A percentile compares a stretch with the other conserved stretches of the same genome.
phyloP scores from a whole-genome alignment of 148 eudicot species.

The Chenopodium suecicum region DNA sequence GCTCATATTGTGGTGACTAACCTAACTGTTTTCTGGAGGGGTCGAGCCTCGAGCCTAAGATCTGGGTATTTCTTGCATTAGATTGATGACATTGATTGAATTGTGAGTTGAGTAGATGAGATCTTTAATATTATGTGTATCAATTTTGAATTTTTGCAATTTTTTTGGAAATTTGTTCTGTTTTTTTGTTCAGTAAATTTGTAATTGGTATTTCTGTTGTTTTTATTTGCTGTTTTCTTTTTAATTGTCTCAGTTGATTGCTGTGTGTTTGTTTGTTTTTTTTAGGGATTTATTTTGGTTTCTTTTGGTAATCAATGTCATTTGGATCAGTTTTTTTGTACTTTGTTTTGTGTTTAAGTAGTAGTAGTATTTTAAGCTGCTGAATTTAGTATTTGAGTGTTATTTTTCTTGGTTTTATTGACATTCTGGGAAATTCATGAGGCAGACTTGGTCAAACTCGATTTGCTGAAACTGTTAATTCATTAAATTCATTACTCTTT shows the following conservation, averaged over 20 bases:
- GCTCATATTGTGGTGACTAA: too few relatives aligned
- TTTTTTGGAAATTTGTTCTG: slow-evolving; percentile 9
- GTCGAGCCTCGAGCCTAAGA: background rate
- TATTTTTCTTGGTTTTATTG: background rate
- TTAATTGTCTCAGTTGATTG: background rate
- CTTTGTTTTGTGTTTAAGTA: slow-evolving; percentile 23
- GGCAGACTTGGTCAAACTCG: slow-evolving; percentile 7
- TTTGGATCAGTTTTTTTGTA: slow-evolving; percentile 15
- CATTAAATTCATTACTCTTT: background rate
- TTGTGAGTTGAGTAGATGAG: slow-evolving; percentile 10
- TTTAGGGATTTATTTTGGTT: background rate
- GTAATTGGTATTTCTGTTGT: background rate
- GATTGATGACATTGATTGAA: slow-evolving; percentile 10
- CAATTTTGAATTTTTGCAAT: slow-evolving; percentile 7
- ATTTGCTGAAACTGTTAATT: background rate
- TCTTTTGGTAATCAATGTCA: slow-evolving; percentile 15
- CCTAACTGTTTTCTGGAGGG: too few relatives aligned
- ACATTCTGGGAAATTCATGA: background rate
- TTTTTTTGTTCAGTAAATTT: slow-evolving; percentile 14
- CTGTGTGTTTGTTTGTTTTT: slow-evolving; percentile 4
- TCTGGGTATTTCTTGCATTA: slow-evolving; percentile 31
- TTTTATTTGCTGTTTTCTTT: slow-evolving; percentile 1
- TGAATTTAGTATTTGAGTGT: background rate
- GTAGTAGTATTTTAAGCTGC: slow-evolving; percentile 19
- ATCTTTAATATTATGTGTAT: slow-evolving; percentile 24